phyloP scores from a whole-genome alignment of 164 flowering plant species.

The Vitis rotundifolia region DNA sequence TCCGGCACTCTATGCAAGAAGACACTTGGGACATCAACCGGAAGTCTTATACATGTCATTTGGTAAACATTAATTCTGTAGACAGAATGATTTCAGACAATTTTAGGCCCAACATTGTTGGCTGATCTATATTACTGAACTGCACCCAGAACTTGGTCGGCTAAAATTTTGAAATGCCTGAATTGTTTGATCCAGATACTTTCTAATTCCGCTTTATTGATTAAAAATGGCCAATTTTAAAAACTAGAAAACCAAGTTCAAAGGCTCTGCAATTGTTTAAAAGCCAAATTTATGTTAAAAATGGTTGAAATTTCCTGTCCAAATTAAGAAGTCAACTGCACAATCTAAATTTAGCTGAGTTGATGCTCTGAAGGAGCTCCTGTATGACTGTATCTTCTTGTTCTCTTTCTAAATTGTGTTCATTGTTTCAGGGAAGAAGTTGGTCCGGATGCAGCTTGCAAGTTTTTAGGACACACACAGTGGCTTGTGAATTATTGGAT shows the following conservation, averaged over 20 bases:
- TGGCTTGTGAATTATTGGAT: slow-evolving; percentile 99
- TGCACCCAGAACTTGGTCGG: no score
- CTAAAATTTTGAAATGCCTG: no score
- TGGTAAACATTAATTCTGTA: slow-evolving; percentile 49
- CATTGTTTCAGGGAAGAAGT: slow-evolving; percentile 88
- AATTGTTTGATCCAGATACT: no score
- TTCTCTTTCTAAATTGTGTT: neutral
- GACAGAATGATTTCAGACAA: neutral
- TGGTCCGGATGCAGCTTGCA: slow-evolving; percentile 99
- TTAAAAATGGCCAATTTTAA: no score
- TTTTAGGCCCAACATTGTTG: neutral
- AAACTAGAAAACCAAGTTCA: no score
- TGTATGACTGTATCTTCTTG: neutral
- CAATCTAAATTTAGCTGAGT: no score
- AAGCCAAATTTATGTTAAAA: no score
- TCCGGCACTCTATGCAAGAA: slow-evolving; percentile 95
- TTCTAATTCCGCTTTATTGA: no score
- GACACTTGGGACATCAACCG: slow-evolving; percentile 89
- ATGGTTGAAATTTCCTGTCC: no score
- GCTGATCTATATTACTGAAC: no score
- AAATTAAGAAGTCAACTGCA: no score
- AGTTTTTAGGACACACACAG: slow-evolving; percentile 97
- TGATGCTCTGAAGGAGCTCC: neutral
- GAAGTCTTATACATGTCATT: slow-evolving; percentile 98
- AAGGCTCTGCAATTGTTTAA: no score